Conservation (phyloP, 73 alveolate genomes). For the Paramecium caudatum region DNA sequence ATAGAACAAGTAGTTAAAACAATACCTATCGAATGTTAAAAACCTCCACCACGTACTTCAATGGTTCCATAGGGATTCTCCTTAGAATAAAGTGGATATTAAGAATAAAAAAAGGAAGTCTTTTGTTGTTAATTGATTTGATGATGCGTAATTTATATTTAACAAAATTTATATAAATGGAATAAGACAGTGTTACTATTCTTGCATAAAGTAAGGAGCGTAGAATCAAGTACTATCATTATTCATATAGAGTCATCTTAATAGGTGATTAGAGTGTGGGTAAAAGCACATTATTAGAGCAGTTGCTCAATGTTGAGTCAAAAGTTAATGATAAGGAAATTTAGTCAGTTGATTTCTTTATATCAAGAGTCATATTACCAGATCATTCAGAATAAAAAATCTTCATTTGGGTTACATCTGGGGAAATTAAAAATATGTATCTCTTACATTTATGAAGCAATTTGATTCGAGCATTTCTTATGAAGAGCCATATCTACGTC, state of each 20-base stretch:
- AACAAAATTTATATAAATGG: slow-evolving; percentile 28
- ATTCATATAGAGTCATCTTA: slow-evolving; percentile 19
- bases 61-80: neutral
- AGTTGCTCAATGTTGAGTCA: slow-evolving; percentile 36
- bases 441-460: neutral
- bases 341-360: slow-evolving; percentile 44
- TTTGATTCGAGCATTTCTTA: slow-evolving; percentile 42
- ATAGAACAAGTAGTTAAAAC: slow-evolving; percentile 5
- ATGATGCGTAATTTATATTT: neutral
- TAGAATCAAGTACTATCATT: neutral
- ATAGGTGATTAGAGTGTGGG: slow-evolving; percentile 66
- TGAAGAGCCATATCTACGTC: slow-evolving; percentile 40
- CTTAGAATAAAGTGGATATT: slow-evolving; percentile 28
- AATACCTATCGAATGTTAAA: neutral
- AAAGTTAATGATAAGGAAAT: slow-evolving; percentile 56
- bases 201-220: neutral
- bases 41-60: too few species aligned
- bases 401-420: slow-evolving; percentile 55
- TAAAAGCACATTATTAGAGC: neutral
- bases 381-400: slow-evolving; percentile 33
- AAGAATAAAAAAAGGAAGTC: neutral
- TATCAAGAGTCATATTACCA: slow-evolving; percentile 21
- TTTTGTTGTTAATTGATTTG: slow-evolving; percentile 33
- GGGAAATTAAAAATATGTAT: slow-evolving; percentile 67
- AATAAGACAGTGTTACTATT: slow-evolving; percentile 46